Evolutionary conservation across 2,329 filamentous ascomycete species (phyloP), one percentile per base, ranked within the genome.

Genomic region (Fusarium proliferatum): DNA sequence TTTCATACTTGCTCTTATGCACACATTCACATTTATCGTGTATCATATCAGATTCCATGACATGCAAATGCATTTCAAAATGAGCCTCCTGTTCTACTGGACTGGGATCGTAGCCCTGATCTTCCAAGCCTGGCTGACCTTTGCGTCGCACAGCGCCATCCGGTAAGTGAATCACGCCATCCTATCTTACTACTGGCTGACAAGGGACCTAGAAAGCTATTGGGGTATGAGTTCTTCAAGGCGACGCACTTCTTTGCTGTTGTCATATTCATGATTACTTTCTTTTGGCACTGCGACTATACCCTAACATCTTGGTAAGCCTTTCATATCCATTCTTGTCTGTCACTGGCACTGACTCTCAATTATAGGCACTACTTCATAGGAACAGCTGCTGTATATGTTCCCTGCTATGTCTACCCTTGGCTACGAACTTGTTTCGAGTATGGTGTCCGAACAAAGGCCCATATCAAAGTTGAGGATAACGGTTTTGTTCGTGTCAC

Each of bases 241-340:
- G 42, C 56, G 8, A 59, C 56, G 1, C 56, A 59, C 11, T 39
- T 59, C 6, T 9, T 39, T 0, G 56, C 56, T 16, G 42, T 51
- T 5, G 26, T 38, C 2, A 48, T 59, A 51, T 59, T 59, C 15
- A 59, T 59, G 33, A 21, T 59, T 0, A 59, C 56, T 23, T 59
- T 59, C 56, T 59, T 59, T 1, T 59, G 56, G 56, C 56, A 59
- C 11, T 59, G 56, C 3, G 56, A 59, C 4, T 59, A 59, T 2
- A 59, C 56, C 1, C 21, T 59, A 2, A 59, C 56, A 8, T 59
- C 56, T 0, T 59, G 56, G 56, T 59, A 39, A 30, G 21, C 5
- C 3, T 17, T 23, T 12, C 1, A 12, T 2, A 1, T 11, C 10
- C 19, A 17, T 3, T 5, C 1, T 16, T 9, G 8, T 12, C 3